These are phyloP conservation scores for Ogataea trehalophila DNA, from an alignment of 805 yeast species.

Conservation along the genomic window DNA sequence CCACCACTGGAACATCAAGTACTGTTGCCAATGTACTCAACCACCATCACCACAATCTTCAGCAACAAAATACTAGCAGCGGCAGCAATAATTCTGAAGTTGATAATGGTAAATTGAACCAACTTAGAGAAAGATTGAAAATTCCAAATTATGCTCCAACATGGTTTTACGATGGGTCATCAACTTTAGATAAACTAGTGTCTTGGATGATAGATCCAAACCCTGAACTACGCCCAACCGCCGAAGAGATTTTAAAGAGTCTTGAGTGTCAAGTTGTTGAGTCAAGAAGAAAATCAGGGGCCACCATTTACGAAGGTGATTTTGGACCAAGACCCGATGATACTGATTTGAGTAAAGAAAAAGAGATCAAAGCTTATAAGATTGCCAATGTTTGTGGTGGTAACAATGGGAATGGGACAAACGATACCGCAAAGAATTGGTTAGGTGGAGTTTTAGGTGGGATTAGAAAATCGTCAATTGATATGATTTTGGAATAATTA, in stretches of 20 bases:
- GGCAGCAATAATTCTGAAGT: slow-evolving; percentile 2
- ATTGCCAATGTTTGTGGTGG: slow-evolving; percentile 9
- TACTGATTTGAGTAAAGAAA: no score
- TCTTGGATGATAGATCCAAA: slow-evolving; percentile 86
- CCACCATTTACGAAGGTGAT: slow-evolving; percentile 93
- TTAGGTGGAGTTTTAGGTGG: slow-evolving; percentile 5
- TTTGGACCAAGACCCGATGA: slow-evolving; percentile 73
- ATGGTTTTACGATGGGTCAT: slow-evolving; percentile 69
- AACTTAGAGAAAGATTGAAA: slow-evolving; percentile 13
- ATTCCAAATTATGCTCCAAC: slow-evolving; percentile 85
- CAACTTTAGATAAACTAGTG: slow-evolving; percentile 73
- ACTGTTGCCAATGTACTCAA: slow-evolving; percentile 1
- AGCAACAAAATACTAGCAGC: not conserved
- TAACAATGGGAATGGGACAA: no score
- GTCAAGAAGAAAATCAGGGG: slow-evolving; percentile 79
- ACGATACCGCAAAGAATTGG: slow-evolving; percentile 1
- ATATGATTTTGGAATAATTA: slow-evolving; percentile 19
- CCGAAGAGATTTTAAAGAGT: slow-evolving; percentile 60
- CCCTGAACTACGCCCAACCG: slow-evolving; percentile 77
- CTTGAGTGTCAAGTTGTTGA: slow-evolving; percentile 79
- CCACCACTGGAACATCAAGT: slow-evolving; percentile 6
- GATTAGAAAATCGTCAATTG: slow-evolving; percentile 13
- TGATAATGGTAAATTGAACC: slow-evolving; percentile 3
- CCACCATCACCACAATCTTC: no score
- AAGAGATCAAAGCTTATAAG: slow-evolving; percentile 1